Percentiles rank a stretch among this genome's conserved stretches.
Evolutionary conservation across 257 asterid genomes (phyloP).

Genomic region (Nicotiana undulata): DNA sequence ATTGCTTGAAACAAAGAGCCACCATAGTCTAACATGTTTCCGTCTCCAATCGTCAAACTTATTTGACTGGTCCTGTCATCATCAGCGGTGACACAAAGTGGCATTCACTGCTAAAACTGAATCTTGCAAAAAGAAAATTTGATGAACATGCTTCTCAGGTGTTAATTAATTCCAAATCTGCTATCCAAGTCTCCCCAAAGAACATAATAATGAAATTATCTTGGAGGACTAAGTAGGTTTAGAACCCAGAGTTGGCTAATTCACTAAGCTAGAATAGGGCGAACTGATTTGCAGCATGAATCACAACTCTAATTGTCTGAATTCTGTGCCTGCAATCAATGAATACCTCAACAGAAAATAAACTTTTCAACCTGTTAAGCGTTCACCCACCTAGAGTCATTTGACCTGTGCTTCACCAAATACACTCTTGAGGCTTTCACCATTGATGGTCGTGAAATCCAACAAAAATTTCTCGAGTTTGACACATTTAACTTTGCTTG

Average conservation of each 20-base stretch:
- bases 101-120: neutral
- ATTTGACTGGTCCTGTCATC: neutral
- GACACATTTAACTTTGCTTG: neutral
- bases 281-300: neutral
- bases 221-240: neutral
- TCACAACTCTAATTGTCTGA: neutral
- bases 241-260: neutral
- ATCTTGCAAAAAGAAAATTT: neutral
- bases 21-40: neutral
- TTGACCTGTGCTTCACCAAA: neutral
- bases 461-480: neutral
- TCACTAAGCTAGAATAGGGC: neutral
- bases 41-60: neutral
- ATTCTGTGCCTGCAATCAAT: neutral
- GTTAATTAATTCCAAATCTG: neutral
- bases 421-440: neutral
- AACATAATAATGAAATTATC: neutral
- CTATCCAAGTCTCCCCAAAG: neutral
- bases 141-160: neutral
- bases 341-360: neutral
- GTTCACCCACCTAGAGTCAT: neutral
- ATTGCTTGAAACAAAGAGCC: too few relatives aligned
- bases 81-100: neutral
- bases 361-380: neutral
- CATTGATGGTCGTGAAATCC: neutral